A percentile compares a stretch with the other conserved stretches of the same genome.
Conservation (phyloP, 2,329 filamentous ascomycete species). For the Bipolaris zeicola region DNA sequence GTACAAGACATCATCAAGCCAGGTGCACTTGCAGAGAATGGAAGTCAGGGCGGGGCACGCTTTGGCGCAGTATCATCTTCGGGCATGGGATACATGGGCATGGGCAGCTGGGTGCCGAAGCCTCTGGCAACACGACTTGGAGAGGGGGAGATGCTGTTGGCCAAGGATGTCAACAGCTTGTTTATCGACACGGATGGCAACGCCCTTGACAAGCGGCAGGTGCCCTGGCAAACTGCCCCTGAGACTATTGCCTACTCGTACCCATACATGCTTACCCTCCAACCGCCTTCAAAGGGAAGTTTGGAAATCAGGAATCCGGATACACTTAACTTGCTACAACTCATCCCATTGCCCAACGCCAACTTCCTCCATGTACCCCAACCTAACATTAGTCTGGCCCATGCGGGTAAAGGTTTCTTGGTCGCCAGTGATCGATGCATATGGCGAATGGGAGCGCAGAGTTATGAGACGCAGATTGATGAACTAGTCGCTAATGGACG, state of each 20-base stretch:
- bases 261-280: constrained; percentile 88
- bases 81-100: constrained; percentile 95
- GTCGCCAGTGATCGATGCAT: constrained; percentile 89
- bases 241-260: constrained; percentile 96
- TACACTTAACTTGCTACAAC: constrained; percentile 87
- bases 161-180: constrained; percentile 95
- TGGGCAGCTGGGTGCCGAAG: constrained; percentile 88
- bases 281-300: constrained; percentile 79
- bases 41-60: constrained; percentile 69
- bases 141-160: constrained; percentile 85
- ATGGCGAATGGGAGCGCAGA: constrained; percentile 93
- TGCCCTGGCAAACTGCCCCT: constrained; percentile 89
- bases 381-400: constrained; percentile 89
- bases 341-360: constrained; percentile 78
- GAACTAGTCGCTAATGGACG: constrained; percentile 74
- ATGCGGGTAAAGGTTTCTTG: constrained; percentile 94
- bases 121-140: constrained; percentile 82
- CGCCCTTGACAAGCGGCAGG: constrained; percentile 78
- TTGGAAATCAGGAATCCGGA: constrained; percentile 93
- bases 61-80: constrained; percentile 83
- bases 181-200: constrained; percentile 88
- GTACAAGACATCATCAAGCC: constrained; percentile 80
- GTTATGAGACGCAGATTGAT: constrained; percentile 88
- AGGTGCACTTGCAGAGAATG: constrained; percentile 69
- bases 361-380: constrained; percentile 88